A percentile compares a stretch with the other conserved stretches of the same genome.
phyloP scores from a whole-genome alignment of 768 basidiomycete species.

The Rhodotorula kratochvilovae region DNA sequence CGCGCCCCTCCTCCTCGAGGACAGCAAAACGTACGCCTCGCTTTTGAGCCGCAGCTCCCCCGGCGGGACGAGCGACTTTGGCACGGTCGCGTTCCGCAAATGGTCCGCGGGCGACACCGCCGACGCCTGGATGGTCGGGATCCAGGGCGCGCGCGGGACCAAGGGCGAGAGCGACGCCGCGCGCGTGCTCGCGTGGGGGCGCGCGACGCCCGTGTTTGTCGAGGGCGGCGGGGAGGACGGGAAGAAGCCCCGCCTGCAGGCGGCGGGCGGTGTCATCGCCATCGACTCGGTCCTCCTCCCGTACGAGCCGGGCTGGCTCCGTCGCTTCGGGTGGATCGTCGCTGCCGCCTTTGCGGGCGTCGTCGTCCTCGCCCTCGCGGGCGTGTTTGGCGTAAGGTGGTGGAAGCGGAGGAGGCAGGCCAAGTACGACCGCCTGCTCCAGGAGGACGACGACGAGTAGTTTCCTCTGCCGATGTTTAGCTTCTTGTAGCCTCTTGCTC shows the following conservation, averaged over 20 bases:
- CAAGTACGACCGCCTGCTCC: slow-evolving; percentile 18
- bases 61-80: slow-evolving; percentile 62
- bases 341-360: background rate
- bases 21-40: slow-evolving; percentile 69
- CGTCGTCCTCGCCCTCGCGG: background rate
- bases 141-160: slow-evolving; percentile 49
- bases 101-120: slow-evolving; percentile 43
- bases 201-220: slow-evolving; percentile 51
- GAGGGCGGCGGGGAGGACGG: slow-evolving; percentile 55
- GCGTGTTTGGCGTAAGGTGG: background rate
- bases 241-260: slow-evolving; percentile 58
- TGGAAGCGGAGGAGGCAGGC: slow-evolving; percentile 12
- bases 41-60: slow-evolving; percentile 51
- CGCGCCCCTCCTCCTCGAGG: slow-evolving; percentile 63
- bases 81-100: slow-evolving; percentile 72
- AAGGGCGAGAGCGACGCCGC: slow-evolving; percentile 52
- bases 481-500: too few relatives aligned
- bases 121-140: slow-evolving; percentile 50
- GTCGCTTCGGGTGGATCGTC: slow-evolving; percentile 57
- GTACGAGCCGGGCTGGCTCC: slow-evolving; percentile 81
- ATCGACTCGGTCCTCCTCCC: slow-evolving; percentile 79
- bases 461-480: background rate
- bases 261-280: slow-evolving; percentile 73
- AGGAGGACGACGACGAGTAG: slow-evolving; percentile 33
- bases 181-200: slow-evolving; percentile 47